Conservation (phyloP, 192 early-diverging fungal species). For the Coemansia sp. region DNA sequence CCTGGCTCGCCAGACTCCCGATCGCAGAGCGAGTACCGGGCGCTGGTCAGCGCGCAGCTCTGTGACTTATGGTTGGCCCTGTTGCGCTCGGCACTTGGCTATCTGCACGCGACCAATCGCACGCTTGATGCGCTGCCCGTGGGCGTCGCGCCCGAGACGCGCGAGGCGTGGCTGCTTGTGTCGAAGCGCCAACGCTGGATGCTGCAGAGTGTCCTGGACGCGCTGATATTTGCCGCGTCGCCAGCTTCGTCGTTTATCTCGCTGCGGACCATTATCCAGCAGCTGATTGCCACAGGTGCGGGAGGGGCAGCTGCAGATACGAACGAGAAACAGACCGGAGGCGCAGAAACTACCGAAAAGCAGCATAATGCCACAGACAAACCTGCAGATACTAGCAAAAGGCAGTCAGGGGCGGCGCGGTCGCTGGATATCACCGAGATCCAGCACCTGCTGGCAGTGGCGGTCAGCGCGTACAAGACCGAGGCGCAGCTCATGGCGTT, state of each 20-base stretch:
- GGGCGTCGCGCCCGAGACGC: constrained; percentile 2
- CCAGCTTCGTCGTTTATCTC: constrained; percentile 47
- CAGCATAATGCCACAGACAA: no score
- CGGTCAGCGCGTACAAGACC: constrained; percentile 50
- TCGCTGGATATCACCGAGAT: constrained; percentile 46
- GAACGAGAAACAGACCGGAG: no score
- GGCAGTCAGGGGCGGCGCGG: constrained; percentile 9
- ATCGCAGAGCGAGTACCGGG: constrained; percentile 24
- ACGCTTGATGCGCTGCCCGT: constrained; percentile 18
- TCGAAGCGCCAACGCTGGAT: constrained; percentile 51
- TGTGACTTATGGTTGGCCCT: constrained; percentile 49
- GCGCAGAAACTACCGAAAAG: not conserved
- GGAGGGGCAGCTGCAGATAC: no score
- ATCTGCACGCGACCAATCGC: constrained; percentile 38
- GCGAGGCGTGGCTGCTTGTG: constrained; percentile 39
- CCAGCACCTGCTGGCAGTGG: constrained; percentile 45
- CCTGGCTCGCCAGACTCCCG: not conserved
- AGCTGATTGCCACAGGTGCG: constrained; percentile 29
- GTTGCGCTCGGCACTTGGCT: constrained; percentile 27
- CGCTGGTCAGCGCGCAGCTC: constrained; percentile 36
- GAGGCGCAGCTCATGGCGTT: constrained; percentile 51
- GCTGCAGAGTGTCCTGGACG: constrained; percentile 48
- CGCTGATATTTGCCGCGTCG: constrained; percentile 46
- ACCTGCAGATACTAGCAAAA: no score
- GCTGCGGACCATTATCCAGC: constrained; percentile 44